Percentiles rank a stretch among this genome's conserved stretches.
phyloP scores from a whole-genome alignment of 2,329 filamentous ascomycete genomes.

The Fusarium sp. region DNA sequence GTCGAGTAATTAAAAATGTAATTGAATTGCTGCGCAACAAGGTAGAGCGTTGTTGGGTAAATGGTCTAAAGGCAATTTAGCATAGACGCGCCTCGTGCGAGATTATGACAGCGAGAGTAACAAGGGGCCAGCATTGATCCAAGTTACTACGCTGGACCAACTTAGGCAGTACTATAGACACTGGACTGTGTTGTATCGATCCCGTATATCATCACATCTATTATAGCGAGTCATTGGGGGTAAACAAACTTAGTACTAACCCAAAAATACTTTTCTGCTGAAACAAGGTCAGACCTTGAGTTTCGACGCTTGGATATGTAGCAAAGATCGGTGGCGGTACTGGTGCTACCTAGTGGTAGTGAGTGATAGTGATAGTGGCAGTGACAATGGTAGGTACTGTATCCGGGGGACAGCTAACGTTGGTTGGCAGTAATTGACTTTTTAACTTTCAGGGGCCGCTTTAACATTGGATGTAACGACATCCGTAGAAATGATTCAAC shows the following conservation, averaged over 20 bases:
- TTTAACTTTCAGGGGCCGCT: conserved; percentile 34
- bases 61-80: conserved; percentile 16
- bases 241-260: neutral
- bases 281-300: conserved; percentile 19
- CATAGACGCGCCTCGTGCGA: conserved; percentile 35
- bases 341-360: no score
- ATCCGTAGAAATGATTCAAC: conserved; percentile 10
- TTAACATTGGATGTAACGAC: conserved; percentile 6
- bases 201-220: neutral
- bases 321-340: neutral
- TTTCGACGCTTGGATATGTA: conserved; percentile 14
- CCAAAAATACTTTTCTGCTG: neutral
- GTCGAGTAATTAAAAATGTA: conserved; percentile 3
- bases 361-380: no score
- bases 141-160: no score
- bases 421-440: conserved; percentile 26
- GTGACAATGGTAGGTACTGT: neutral
- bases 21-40: conserved; percentile 14
- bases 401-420: neutral
- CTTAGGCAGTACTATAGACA: no score
- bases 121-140: neutral
- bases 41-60: conserved; percentile 31
- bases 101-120: conserved; percentile 25
- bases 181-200: no score
- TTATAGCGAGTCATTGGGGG: conserved; percentile 26